Percentiles rank a stretch among this genome's conserved stretches.
Conservation (phyloP, 2,329 filamentous ascomycete species). For the Aspergillus latus region DNA sequence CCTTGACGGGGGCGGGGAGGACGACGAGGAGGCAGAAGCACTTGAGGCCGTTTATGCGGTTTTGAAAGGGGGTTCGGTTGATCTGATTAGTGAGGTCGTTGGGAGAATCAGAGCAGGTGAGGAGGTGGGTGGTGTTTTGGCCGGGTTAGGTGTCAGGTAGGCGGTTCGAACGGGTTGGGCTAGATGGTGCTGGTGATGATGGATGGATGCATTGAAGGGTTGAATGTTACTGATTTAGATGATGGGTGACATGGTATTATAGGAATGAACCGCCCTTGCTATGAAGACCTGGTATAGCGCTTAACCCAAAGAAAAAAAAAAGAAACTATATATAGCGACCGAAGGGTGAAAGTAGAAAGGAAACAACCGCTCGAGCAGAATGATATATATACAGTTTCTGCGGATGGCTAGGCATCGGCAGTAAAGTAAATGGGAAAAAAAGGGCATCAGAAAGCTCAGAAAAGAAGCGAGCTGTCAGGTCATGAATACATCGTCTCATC, state of each 20-base stretch:
- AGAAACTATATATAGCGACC: neutral
- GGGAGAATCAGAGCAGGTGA: slow-evolving; percentile 14
- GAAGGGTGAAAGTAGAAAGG: slow-evolving; percentile 3
- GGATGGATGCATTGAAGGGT: neutral
- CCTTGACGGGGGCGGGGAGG: neutral
- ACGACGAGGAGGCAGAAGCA: neutral
- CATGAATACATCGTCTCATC: slow-evolving; percentile 39
- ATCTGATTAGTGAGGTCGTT: slow-evolving; percentile 12
- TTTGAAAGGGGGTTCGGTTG: slow-evolving; percentile 12
- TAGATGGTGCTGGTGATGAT: neutral
- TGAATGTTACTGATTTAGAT: no score
- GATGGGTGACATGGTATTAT: no score
- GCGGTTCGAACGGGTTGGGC: neutral
- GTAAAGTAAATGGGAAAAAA: neutral
- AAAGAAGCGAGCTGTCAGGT: slow-evolving; percentile 1
- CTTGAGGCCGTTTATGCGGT: slow-evolving; percentile 18
- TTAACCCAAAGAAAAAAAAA: neutral
- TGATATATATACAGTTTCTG: slow-evolving; percentile 1
- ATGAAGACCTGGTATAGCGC: no score
- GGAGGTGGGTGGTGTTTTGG: slow-evolving; percentile 8
- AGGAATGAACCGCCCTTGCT: no score
- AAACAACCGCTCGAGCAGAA: slow-evolving; percentile 6
- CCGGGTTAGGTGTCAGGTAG: neutral
- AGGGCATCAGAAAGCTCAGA: neutral
- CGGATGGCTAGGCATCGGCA: neutral